Evolutionary conservation across 202 grass and related monocot species (phyloP).

Genomic region (Schoenoplectus tabernaemontani): DNA sequence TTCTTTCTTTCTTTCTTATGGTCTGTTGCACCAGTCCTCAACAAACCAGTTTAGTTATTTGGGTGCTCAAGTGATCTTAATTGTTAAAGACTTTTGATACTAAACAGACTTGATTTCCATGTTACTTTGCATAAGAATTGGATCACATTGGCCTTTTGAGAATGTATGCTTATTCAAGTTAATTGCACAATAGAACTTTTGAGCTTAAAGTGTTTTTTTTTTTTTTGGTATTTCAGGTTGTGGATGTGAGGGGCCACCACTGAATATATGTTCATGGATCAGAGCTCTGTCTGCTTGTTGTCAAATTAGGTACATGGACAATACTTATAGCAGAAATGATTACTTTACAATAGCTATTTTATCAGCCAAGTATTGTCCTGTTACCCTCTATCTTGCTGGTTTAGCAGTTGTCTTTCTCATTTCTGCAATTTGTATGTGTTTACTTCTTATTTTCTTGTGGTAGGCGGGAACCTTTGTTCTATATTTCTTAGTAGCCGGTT

Average conservation of each 20-base stretch:
- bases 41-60: background rate
- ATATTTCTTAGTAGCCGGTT: background rate
- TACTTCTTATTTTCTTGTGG: background rate
- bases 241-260: slow-evolving; percentile 41
- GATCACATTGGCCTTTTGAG: background rate
- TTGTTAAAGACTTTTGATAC: background rate
- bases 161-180: background rate
- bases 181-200: background rate
- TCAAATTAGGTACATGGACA: slow-evolving; percentile 53
- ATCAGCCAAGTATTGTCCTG: background rate
- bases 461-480: background rate
- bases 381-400: background rate
- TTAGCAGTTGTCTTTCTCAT: background rate
- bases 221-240: slow-evolving; percentile 29
- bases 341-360: background rate
- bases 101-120: background rate
- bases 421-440: background rate
- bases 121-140: background rate
- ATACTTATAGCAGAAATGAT: background rate
- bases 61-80: background rate
- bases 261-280: slow-evolving; percentile 72
- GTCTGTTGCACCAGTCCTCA: background rate
- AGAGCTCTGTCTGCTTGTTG: slow-evolving; percentile 62
- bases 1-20: no score
- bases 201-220: no score